Evolutionary conservation across 164 flowering plant genomes (phyloP), one percentile per base, ranked within the genome.

Genomic region (Stephania yunnanensis): DNA sequence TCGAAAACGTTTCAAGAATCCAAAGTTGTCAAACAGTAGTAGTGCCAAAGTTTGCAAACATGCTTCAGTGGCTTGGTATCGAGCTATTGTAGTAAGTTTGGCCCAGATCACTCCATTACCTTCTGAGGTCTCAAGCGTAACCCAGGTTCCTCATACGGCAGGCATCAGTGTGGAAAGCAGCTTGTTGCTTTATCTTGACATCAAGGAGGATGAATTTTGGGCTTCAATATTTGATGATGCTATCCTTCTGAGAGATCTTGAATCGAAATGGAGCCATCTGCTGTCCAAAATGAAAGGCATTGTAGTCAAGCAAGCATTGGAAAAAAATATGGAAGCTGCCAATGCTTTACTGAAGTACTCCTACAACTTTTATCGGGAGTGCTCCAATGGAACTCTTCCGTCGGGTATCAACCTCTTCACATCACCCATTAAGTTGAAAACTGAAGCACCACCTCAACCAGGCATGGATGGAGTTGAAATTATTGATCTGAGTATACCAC

Each of bases 1-100:
- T 44, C 84, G 97, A 55, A 93, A 87, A 82, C 95, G 97, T 73
- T 89, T 89, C 77, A 95, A 93, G 86, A 93, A 92, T 76, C 94
- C 98, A 46, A 95, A 93, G 78, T 80, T 92, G 75, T 89, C 99
- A 50, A 88, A 86, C 80, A 89, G 89, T 71, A 86, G 79, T 71
- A 87, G 86, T 84, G 89, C 95, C 31, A 94, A 87, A 87, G 88
- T 95, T 75, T 90, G 93, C 86, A 86, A 85, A 85, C 95, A 95
- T 84, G 97, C 95, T 74, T 92, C 98, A 42, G 78, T 87, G 71
- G 94, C 97, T 75, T 93, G 97, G 97, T 95, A 90, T 75, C 85
- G 97, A 66, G 84, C 92, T 66, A 92, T 95, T 65, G 82, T 93
- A 64, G 76, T 86, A 74, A 87, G 92, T 79, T 84, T 95, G 89